A percentile compares a stretch with the other conserved stretches of the same genome.
Conservation (phyloP, 176 grass and related monocot genomes). For the Oryza glaberrima region DNA sequence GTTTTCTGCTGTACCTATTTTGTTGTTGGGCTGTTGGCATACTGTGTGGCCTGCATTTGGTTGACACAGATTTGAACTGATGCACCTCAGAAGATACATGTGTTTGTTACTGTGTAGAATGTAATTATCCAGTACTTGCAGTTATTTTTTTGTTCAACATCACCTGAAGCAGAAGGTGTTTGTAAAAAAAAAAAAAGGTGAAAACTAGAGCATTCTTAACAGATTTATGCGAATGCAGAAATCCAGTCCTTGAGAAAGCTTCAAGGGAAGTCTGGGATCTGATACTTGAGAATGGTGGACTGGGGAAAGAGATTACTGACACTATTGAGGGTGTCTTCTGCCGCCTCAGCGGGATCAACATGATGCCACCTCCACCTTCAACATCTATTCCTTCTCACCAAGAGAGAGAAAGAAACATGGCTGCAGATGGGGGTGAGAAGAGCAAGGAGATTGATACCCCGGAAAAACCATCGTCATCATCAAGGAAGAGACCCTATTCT, state of each 20-base stretch:
- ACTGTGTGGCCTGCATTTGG: background rate
- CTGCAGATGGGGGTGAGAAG: slow-evolving; percentile 48
- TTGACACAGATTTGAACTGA: slow-evolving; percentile 1
- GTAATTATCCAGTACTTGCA: slow-evolving; percentile 8
- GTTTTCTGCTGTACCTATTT: background rate
- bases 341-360: slow-evolving; percentile 55
- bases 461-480: slow-evolving; percentile 39
- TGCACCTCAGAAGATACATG: background rate
- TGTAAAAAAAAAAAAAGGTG: background rate
- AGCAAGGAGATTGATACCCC: slow-evolving; percentile 38
- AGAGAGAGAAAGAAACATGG: slow-evolving; percentile 38
- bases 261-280: slow-evolving; percentile 93
- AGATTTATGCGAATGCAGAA: slow-evolving; percentile 58
- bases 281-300: slow-evolving; percentile 69
- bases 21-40: background rate
- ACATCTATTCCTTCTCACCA: slow-evolving; percentile 24
- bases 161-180: background rate
- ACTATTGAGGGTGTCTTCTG: slow-evolving; percentile 90
- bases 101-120: background rate
- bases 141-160: background rate
- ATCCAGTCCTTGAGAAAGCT: slow-evolving; percentile 92
- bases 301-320: slow-evolving; percentile 84
- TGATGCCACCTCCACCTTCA: slow-evolving; percentile 42
- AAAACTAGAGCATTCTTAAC: background rate
- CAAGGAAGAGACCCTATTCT: slow-evolving; percentile 61